Conservation (phyloP, 176 grass and related monocot species). For the Bromus sterilis region DNA sequence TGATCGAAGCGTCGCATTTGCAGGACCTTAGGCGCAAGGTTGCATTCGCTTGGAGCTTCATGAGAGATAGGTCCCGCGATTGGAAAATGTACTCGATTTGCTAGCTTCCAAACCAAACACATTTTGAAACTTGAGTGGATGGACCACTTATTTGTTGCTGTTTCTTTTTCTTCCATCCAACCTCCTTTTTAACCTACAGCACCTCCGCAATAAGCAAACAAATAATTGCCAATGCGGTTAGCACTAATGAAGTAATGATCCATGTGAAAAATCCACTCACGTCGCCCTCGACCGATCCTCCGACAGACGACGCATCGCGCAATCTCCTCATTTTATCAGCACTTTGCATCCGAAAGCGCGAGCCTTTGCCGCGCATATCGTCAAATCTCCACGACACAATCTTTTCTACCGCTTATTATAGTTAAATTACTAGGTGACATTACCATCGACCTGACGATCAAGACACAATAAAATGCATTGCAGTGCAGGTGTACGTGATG, state of each 20-base stretch:
- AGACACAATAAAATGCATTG: neutral
- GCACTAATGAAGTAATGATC: neutral
- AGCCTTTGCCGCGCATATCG: neutral
- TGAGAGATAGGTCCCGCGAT: neutral
- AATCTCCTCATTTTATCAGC: neutral
- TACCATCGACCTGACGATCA: neutral
- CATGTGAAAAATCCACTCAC: neutral
- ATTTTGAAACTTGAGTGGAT: neutral
- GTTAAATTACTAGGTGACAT: neutral
- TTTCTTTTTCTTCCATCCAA: neutral
- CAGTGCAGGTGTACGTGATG: neutral
- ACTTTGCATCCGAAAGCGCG: neutral
- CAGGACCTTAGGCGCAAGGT: conserved; percentile 14
- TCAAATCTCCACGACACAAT: neutral
- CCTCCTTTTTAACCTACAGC: neutral
- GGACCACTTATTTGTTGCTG: conserved; percentile 11
- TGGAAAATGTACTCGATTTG: neutral
- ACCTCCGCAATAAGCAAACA: neutral
- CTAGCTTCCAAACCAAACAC: conserved; percentile 19
- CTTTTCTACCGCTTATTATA: neutral
- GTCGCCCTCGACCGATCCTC: conserved; percentile 16
- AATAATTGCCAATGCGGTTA: conserved; percentile 5
- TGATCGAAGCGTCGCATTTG: neutral
- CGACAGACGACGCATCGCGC: neutral
- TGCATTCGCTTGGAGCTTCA: conserved; percentile 17